Evolutionary conservation across 768 basidiomycete genomes (phyloP), one percentile per base, ranked within the genome.

Genomic region (Nevesoporus exiguus): DNA sequence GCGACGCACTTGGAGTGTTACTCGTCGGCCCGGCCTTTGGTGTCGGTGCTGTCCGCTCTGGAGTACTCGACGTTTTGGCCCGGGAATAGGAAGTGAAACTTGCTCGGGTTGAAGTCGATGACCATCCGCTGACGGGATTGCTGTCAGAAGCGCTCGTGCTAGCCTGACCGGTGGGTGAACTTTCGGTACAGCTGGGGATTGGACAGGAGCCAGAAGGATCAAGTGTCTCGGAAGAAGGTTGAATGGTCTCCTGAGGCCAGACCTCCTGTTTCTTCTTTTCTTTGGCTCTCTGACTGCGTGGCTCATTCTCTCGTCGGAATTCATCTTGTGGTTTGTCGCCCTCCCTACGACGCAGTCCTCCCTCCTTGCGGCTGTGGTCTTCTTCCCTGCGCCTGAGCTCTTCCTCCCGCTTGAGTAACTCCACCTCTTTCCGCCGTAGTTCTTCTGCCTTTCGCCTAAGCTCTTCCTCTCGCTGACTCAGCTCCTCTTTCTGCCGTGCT

Each of bases 371-470:
- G 49, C 51, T 61, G 15, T 66, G 56, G 19, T 68, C 74, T 49
- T 71, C 72, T 44, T 74, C 73, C 48, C 57, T 61, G n/a, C 62
- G 64, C 30, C 37, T 60, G 9, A 66, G 56, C 25, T 69, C 65
- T 17, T 66, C 71, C 50, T 73, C 67, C 33, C 63, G 65, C 52
- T 10, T 59, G 49, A 31, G 59, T 39, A 64, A 39, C 25, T 65
- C 63, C 17, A 62, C 64, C 49, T 70, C 68, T 52, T 64, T 70
- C 54, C 41, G n/a, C 57, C 42, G 50, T 60, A 2, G 63, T 51
- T 19, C n/a, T n/a, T n/a, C n/a, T n/a, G n/a, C n/a, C n/a, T n/a
- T n/a, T n/a, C n/a, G n/a, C n/a, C n/a, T n/a, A n/a, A n/a, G n/a
- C n/a, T 62, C 63, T 50, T 67, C 70, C 40, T 54, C 61, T 47